Conservation (phyloP, 306 rosid genomes). For the Acacia melanoxylon region DNA sequence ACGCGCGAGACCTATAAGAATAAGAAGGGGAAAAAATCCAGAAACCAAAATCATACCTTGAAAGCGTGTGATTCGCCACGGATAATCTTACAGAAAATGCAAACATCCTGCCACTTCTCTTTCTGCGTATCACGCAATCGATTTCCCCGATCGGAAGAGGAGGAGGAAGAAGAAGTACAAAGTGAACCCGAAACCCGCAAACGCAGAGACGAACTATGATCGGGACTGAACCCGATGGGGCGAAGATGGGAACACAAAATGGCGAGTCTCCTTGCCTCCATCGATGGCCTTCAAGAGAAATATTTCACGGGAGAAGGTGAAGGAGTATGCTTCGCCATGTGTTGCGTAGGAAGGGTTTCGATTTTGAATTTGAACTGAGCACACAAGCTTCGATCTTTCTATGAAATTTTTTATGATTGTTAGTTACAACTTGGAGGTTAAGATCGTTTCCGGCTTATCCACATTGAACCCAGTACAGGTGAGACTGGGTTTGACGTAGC, state of each 20-base stretch:
- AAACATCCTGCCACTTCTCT: conserved; percentile 37
- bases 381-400: not conserved
- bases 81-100: conserved; percentile 82
- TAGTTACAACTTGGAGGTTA: conserved; percentile 1
- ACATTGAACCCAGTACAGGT: not conserved
- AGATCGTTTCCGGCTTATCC: not conserved
- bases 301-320: not conserved
- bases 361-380: conserved; percentile 19
- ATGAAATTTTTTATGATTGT: not conserved
- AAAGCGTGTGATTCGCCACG: conserved; percentile 67
- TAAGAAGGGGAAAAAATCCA: not conserved
- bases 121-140: conserved; percentile 1
- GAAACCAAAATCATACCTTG: conserved; percentile 41
- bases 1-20: not conserved
- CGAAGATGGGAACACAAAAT: conserved; percentile 66
- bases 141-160: conserved; percentile 12
- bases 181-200: conserved; percentile 24
- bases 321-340: conserved; percentile 6
- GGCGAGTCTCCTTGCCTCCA: conserved; percentile 65
- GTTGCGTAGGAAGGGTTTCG: not conserved
- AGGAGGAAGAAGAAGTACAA: conserved; percentile 29
- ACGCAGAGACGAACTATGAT: not conserved
- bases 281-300: conserved; percentile 2
- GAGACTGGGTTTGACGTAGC: not conserved
- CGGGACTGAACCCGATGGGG: conserved; percentile 34